These are phyloP conservation scores for Glonium stellatum DNA, from an alignment of 495 filamentous ascomycete species.

Conservation along the genomic window DNA sequence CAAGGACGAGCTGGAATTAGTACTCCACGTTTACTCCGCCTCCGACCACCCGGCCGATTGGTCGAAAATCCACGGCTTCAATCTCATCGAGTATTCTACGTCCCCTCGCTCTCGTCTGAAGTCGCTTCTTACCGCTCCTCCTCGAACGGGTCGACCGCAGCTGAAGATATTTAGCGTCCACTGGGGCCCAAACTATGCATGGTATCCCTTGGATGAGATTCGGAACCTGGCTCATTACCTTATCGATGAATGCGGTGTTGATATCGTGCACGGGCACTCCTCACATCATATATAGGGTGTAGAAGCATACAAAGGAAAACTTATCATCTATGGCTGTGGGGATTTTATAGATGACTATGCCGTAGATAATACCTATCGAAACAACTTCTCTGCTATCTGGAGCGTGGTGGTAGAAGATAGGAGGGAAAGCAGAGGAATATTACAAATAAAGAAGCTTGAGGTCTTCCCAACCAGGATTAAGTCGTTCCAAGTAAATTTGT, in stretches of 20 bases:
- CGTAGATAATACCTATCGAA: background rate
- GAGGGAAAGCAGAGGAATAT: background rate
- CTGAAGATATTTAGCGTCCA: background rate
- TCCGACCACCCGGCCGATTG: no score
- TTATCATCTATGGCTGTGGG: background rate
- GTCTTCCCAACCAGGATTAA: background rate
- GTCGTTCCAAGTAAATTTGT: no score
- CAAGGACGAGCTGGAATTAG: no score
- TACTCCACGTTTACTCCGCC: no score
- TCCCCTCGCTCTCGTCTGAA: background rate
- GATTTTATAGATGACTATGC: background rate
- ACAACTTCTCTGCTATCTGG: background rate
- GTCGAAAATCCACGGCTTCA: no score
- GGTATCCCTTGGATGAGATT: background rate
- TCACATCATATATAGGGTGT: background rate
- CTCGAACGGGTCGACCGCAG: background rate
- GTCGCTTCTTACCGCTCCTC: background rate
- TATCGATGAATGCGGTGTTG: background rate
- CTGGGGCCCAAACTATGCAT: background rate
- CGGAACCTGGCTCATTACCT: background rate
- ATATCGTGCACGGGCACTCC: background rate
- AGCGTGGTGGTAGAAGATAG: background rate
- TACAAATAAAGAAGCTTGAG: background rate
- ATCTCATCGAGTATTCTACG: background rate
- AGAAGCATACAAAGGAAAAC: background rate